These are phyloP conservation scores for Aechmea fasciata DNA, from an alignment of 176 grass and related monocot genomes.

Conservation along the genomic window DNA sequence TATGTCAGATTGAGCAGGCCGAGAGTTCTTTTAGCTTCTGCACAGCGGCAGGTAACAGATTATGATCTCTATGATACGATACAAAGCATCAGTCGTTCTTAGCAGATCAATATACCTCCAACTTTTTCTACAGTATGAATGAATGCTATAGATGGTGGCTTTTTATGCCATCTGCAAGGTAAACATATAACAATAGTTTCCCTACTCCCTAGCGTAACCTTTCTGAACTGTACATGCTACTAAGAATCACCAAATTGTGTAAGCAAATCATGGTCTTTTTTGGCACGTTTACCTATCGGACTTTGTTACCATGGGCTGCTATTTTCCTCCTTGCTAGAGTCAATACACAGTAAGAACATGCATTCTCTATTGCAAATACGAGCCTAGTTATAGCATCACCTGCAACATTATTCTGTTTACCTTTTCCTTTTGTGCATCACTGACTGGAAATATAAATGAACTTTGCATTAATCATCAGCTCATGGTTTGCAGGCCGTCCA, in stretches of 20 bases:
- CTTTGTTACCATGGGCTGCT: too few relatives aligned
- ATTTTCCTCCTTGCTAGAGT: too few relatives aligned
- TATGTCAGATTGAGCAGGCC: slow-evolving; percentile 72
- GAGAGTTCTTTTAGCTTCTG: slow-evolving; percentile 71
- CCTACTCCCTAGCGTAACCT: too few relatives aligned
- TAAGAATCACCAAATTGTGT: too few relatives aligned
- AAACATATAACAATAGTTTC: too few relatives aligned
- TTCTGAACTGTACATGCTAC: too few relatives aligned
- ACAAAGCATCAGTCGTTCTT: background rate
- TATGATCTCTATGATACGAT: slow-evolving; percentile 2
- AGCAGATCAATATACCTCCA: background rate
- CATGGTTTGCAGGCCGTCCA: slow-evolving; percentile 53
- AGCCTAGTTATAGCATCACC: background rate
- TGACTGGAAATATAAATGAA: background rate
- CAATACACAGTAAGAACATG: too few relatives aligned
- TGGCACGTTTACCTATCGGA: too few relatives aligned
- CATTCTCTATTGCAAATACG: too few relatives aligned
- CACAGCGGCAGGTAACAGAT: slow-evolving; percentile 62
- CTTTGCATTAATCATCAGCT: background rate
- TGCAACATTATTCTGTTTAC: background rate
- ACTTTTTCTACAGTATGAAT: background rate
- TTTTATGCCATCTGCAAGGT: too few relatives aligned
- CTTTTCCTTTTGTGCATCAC: background rate
- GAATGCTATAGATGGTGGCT: background rate
- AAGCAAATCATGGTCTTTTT: too few relatives aligned